Evolutionary conservation across 345 rosid species (phyloP).

Genomic region (Lepidium sativum): DNA sequence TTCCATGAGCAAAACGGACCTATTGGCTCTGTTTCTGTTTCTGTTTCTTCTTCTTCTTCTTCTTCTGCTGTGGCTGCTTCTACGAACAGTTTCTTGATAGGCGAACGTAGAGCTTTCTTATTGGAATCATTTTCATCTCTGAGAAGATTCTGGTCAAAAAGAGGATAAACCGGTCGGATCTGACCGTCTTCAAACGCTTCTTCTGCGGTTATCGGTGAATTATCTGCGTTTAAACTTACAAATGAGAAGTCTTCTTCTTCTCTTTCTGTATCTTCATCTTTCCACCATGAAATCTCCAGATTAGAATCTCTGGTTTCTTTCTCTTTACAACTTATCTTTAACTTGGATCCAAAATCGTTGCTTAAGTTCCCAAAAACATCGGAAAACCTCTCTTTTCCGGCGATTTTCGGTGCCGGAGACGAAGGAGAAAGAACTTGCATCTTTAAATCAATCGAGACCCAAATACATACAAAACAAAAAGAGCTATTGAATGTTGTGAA

Average conservation of each 20-base stretch:
- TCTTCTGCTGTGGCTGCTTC: slow-evolving; percentile 18
- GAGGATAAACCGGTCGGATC: slow-evolving; percentile 44
- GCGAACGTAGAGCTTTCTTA: slow-evolving; percentile 20
- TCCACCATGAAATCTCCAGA: not conserved
- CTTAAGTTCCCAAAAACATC: not conserved
- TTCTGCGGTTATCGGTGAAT: slow-evolving; percentile 42
- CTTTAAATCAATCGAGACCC: not conserved
- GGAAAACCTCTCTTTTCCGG: slow-evolving; percentile 12
- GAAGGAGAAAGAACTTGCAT: slow-evolving; percentile 24
- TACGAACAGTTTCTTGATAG: slow-evolving; percentile 46
- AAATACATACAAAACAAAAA: no score
- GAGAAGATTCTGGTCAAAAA: slow-evolving; percentile 30
- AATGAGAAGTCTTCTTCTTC: slow-evolving; percentile 44
- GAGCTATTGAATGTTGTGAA: not conserved
- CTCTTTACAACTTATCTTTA: not conserved
- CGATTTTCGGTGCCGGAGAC: slow-evolving; percentile 5
- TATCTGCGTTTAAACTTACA: slow-evolving; percentile 23
- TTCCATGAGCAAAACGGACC: slow-evolving; percentile 39
- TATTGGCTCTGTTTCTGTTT: slow-evolving; percentile 37
- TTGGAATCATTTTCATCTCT: not conserved
- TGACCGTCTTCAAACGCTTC: slow-evolving; percentile 44
- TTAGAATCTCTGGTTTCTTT: not conserved
- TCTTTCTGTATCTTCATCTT: slow-evolving; percentile 13
- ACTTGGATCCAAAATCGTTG: slow-evolving; percentile 15
- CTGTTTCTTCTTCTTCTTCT: slow-evolving; percentile 27